Evolutionary conservation across 1,284 basidiomycete species (phyloP), one percentile per base, ranked within the genome.

Genomic region (Moniliella sp.): DNA sequence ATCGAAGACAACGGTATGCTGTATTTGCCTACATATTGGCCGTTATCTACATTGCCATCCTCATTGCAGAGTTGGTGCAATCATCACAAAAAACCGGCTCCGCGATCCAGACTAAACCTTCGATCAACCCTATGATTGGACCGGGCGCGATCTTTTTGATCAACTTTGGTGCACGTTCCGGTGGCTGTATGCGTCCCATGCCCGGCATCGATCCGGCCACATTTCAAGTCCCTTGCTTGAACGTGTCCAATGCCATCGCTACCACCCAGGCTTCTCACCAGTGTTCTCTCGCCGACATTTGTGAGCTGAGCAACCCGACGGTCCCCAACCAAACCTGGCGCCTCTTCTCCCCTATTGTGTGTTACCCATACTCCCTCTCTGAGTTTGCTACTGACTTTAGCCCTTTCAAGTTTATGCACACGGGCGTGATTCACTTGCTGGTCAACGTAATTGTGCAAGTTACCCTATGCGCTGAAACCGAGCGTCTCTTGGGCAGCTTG

Each of bases 401-500:
- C 43, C 73, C 2, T 27, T 71, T 80, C 2, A 76, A 86, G 41
- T 93, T 94, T 60, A 60, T 93, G 3, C 86, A 93, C 50, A 84
- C 82, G 13, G 86, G 86, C 8, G 68, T 94, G 39, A 68, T 93
- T 11, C 86, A 59, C 30, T 69, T 88, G 32, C 46, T 76, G 2
- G 60, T 94, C 41, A 94, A 94, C 55, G 76, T 93, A 72, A 53
- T 91, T 21, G 83, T 78, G 3, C 84, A 91, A 49, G 59, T 81
- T 34, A 74, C 72, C 1, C 64, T 78, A 7, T 75, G 76, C 15
- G 78, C 76, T 11, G 75, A 81, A 57, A 78, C 78, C 21, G 58
- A 61, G 31, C 53, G 42, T 50, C 42, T 48, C 1, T 35, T 45
- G 55, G 83, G 83, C 1, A 75, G 80, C 0, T 63, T 68, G 13